phyloP scores from a whole-genome alignment of 805 yeast genomes.

The Myxozyma neglecta region DNA sequence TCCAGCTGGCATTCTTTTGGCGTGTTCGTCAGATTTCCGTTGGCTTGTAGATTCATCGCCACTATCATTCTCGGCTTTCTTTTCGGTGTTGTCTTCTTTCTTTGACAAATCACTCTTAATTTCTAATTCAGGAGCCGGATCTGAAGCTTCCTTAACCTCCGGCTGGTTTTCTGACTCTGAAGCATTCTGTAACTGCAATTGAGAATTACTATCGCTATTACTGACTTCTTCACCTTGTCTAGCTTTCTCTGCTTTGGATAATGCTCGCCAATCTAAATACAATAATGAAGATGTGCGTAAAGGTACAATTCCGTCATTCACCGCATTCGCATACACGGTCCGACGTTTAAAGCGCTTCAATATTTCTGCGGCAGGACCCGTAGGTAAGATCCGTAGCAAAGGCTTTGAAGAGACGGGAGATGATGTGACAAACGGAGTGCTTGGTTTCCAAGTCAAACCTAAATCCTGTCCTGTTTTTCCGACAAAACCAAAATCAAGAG shows the following conservation, averaged over 20 bases:
- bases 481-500: conserved; percentile 82
- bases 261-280: conserved; percentile 81
- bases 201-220: not conserved
- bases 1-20: not conserved
- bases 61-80: not conserved
- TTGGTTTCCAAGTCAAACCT: conserved; percentile 54
- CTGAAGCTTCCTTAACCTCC: conserved; percentile 2
- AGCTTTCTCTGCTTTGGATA: conserved; percentile 51
- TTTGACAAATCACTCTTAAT: no score
- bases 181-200: conserved; percentile 18
- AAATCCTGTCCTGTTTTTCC: conserved; percentile 92
- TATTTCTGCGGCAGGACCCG: conserved; percentile 66
- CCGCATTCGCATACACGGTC: conserved; percentile 83
- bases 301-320: conserved; percentile 95
- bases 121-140: not conserved
- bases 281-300: conserved; percentile 79
- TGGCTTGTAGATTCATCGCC: not conserved
- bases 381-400: conserved; percentile 69
- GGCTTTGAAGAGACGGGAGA: conserved; percentile 48
- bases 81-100: no score
- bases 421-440: conserved; percentile 28
- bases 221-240: conserved; percentile 28
- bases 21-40: not conserved
- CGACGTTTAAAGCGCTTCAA: conserved; percentile 65
- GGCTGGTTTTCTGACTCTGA: not conserved